Evolutionary conservation across 83 land plant genomes (phyloP).

Genomic region (Picea engelmannii): DNA sequence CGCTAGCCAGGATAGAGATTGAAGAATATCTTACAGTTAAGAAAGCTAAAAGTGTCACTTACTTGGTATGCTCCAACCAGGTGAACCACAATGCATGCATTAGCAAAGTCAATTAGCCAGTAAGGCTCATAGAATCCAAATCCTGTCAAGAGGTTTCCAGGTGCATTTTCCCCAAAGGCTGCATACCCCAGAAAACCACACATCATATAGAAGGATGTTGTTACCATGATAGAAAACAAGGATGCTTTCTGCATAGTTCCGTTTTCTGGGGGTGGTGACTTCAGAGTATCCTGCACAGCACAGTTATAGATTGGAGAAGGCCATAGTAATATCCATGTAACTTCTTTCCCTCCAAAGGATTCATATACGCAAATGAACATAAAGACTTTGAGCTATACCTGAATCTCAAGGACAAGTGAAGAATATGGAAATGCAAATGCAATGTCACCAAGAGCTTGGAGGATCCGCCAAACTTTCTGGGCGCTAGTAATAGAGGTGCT

Average conservation of each 20-base stretch:
- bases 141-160: constrained; percentile 87
- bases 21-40: not conserved
- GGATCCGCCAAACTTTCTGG: constrained; percentile 52
- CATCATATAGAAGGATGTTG: constrained; percentile 74
- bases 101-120: constrained; percentile 92
- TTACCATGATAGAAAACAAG: constrained; percentile 44
- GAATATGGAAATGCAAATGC: constrained; percentile 89
- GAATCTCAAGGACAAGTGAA: constrained; percentile 69
- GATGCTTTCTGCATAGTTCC: constrained; percentile 87
- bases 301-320: no score
- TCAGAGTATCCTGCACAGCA: constrained; percentile 70
- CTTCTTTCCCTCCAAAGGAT: not conserved
- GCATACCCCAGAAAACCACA: constrained; percentile 94
- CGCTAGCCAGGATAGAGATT: not conserved
- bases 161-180: constrained; percentile 83
- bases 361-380: not conserved
- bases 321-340: no score
- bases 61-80: constrained; percentile 92
- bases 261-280: constrained; percentile 81
- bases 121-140: constrained; percentile 83
- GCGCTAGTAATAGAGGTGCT: constrained; percentile 7
- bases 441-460: constrained; percentile 79
- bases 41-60: not conserved
- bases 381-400: constrained; percentile 35
- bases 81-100: constrained; percentile 82